phyloP scores from a whole-genome alignment of 2,329 filamentous ascomycete species.

The Aciculosporium take region DNA sequence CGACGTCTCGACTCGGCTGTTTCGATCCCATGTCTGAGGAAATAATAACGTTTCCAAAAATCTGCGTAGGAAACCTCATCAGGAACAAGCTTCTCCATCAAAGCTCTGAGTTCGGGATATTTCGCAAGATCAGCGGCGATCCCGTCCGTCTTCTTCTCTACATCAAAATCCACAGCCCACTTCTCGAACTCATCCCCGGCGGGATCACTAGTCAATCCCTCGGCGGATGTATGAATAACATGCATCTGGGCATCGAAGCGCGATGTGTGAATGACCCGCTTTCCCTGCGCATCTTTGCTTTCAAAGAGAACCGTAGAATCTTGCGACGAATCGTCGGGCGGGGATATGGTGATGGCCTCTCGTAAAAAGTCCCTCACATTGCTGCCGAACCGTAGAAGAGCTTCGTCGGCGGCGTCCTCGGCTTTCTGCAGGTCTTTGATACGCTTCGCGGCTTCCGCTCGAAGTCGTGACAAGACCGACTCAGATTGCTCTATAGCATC shows the following conservation, averaged over 20 bases:
- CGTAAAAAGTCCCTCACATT: constrained; percentile 81
- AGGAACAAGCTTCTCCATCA: constrained; percentile 95
- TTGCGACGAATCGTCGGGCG: constrained; percentile 44
- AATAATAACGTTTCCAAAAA: constrained; percentile 96
- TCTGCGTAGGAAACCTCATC: constrained; percentile 75
- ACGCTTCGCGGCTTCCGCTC: constrained; percentile 63
- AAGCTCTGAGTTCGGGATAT: constrained; percentile 68
- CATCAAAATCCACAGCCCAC: constrained; percentile 64
- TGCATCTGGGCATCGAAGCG: constrained; percentile 92
- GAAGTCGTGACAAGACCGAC: constrained; percentile 62
- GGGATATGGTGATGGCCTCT: constrained; percentile 79
- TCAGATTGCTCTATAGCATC: constrained; percentile 34
- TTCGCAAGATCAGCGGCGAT: constrained; percentile 73
- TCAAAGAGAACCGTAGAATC: constrained; percentile 69
- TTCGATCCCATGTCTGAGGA: constrained; percentile 81
- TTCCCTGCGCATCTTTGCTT: constrained; percentile 79
- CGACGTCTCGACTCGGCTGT: constrained; percentile 78
- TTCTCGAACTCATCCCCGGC: constrained; percentile 56
- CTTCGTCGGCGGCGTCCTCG: constrained; percentile 93
- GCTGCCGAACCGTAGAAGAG: constrained; percentile 76
- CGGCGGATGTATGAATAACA: constrained; percentile 74
- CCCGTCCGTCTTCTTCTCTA: constrained; percentile 69
- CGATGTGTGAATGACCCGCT: constrained; percentile 86
- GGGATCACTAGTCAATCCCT: constrained; percentile 75
- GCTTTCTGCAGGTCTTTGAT: constrained; percentile 81